Base-by-base conservation (phyloP, 352 stramenopile species). In the Peronosclerospora sorghi region DNA sequence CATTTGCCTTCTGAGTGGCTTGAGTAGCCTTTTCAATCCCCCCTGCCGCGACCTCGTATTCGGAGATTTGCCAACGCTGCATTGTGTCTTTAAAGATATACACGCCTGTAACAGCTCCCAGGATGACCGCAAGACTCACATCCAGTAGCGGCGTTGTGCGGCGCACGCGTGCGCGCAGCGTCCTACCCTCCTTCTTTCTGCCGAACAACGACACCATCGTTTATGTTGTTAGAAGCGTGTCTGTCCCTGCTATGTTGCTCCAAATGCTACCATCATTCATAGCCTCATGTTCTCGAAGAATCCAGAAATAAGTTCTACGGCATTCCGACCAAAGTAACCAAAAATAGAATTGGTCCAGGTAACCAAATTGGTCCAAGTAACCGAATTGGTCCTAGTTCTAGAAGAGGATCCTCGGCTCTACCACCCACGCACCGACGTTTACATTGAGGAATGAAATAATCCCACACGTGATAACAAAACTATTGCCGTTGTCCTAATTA, bases 81-180 rank as follows among this genome's bases (percentile, higher is more conserved):
- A 84, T 59, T 35, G 68, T 74, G 57, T 84, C 72, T 37, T 80
- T 76, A 59, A 84, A 84, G 46, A 84, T 84, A 51, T 84, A 84
- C n/a, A 80, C 68, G 15, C 68, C 68, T 9, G 68, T 82, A 18
- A 74, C 54, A 27, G 54, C 67, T 17, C 72, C 72, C 20, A 79
- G 18, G 8, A 84, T 40, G 29, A 81, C 54, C 0, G 72, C 68
- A 13, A 84, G 48, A 8, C 54, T 58, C 20, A 84, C 48, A 36
- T 84, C 72, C 56, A 84, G 68, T n/a, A 81, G 57, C 38, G 72
- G 68, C 18, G 68, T 80, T 10, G 57, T 53, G 34, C 72, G 68
- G 5, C 64, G 62, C 35, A 79, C 58, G 19, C 72, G 72, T 37
- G 68, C 65, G 14, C 68, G 68, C 35, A 84, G 53, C 32, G 64